Base-by-base conservation (phyloP, 108 stramenopile species). In the Phaeodactylum tricornutum region DNA sequence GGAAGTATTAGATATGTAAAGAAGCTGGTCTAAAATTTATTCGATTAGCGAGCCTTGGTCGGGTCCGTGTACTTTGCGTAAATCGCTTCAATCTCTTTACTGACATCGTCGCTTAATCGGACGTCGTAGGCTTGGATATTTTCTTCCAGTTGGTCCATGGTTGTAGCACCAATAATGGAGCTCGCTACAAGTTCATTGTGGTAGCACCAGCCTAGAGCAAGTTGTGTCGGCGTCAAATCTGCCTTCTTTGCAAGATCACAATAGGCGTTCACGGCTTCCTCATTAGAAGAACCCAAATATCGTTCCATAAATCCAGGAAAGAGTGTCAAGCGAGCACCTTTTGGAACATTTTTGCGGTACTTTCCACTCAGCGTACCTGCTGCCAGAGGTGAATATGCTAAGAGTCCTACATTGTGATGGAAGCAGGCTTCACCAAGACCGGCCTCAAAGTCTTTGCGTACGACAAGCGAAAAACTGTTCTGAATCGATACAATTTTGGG, bases 121-220 rank as follows among this genome's bases (percentile, higher is more conserved):
- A 76, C 61, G 64, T 78, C 77, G 59, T 70, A 67, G 4, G 66
- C 62, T 24, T 66, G 55, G 16, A 61, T 24, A 50, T 89, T 72
- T 65, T 93, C 85, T 11, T 84, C 44, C 14, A 97, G 50, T 50
- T 97, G 96, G 2, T 61, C 49, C 39, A 87, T 57, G 2, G 74
- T 71, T 0, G 94, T 97, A 4, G 93, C 94, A 26, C 94, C 94
- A 57, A 97, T 82, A 43, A 97, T 87, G 1, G 91, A 84, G 0
- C 87, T 86, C 5, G 74, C 66, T 20, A 94, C 92, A 46, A 83
- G 75, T 34, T 75, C 71, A 51, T 77, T 61, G 41, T 84, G 79
- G 49, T 87, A 90, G 40, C 93, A 87, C 80, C 87, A 94, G 23
- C 75, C 49, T 43, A 94, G 54, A 24, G 96, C 87, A 39, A 95